A percentile compares a stretch with the other conserved stretches of the same genome.
Conservation (phyloP, 202 grass and related monocot species). For the Schoenoplectus tabernaemontani region DNA sequence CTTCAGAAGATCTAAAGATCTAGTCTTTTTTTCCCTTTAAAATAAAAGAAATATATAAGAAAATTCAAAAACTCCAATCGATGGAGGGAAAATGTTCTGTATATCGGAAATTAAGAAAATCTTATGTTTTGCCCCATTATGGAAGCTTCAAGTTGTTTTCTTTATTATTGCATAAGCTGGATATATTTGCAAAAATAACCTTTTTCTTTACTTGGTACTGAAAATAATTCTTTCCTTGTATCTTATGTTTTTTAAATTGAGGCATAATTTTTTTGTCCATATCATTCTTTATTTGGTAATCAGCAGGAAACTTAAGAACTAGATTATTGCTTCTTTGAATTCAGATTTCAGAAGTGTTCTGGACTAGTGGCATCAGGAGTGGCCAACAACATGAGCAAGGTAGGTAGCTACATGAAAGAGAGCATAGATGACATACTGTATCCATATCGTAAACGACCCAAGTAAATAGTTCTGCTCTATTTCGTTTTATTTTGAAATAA, state of each 20-base stretch:
- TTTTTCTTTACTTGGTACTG: not conserved
- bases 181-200: not conserved
- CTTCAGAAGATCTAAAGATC: not conserved
- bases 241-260: not conserved
- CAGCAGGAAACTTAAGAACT: not conserved
- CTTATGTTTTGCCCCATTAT: not conserved
- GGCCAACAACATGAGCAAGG: conserved; percentile 57
- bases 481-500: conserved; percentile 13
- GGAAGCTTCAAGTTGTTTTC: not conserved
- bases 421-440: conserved; percentile 72
- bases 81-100: not conserved
- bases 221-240: not conserved
- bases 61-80: not conserved
- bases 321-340: conserved; percentile 1
- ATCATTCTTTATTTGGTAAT: not conserved
- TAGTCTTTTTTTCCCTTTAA: not conserved
- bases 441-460: conserved; percentile 55
- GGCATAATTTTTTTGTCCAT: not conserved
- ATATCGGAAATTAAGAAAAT: not conserved
- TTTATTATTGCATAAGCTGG: not conserved
- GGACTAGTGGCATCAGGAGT: conserved; percentile 80
- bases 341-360: conserved; percentile 70
- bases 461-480: conserved; percentile 26
- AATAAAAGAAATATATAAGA: not conserved
- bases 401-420: conserved; percentile 56